Percentiles rank a stretch among this genome's conserved stretches.
Evolutionary conservation across 306 rosid species (phyloP).

Genomic region (Dryas octopetala): DNA sequence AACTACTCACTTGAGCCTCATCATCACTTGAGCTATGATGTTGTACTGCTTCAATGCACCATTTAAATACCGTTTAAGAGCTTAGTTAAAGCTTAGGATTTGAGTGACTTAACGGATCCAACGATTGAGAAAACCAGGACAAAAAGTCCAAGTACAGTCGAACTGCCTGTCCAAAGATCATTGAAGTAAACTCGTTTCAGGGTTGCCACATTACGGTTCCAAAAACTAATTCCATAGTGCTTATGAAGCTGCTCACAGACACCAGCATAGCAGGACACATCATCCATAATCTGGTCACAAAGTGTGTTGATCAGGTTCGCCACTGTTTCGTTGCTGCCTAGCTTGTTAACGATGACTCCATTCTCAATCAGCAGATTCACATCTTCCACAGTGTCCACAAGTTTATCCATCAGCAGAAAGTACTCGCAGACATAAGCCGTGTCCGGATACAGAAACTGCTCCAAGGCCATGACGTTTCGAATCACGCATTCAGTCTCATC

Average conservation of each 20-base stretch:
- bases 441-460: constrained; percentile 48
- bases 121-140: too few species aligned
- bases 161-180: constrained; percentile 60
- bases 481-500: constrained; percentile 20
- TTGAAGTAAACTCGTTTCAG: constrained; percentile 49
- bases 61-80: too few species aligned
- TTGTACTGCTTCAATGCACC: too few species aligned
- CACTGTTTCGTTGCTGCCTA: constrained; percentile 51
- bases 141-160: too few species aligned
- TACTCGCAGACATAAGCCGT: constrained; percentile 47
- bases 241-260: constrained; percentile 20
- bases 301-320: constrained; percentile 42
- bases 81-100: too few species aligned
- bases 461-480: constrained; percentile 54
- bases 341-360: constrained; percentile 36
- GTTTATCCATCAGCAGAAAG: constrained; percentile 39
- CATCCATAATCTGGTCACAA: constrained; percentile 34
- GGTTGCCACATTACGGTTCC: constrained; percentile 49
- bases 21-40: too few species aligned
- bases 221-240: constrained; percentile 31
- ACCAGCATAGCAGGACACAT: constrained; percentile 26
- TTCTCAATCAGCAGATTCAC: constrained; percentile 48
- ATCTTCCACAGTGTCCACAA: constrained; percentile 45
- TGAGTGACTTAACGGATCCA: too few species aligned
- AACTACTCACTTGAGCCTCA: too few species aligned